phyloP scores from a whole-genome alignment of 305 asterid species.

The Andrographis paniculata region DNA sequence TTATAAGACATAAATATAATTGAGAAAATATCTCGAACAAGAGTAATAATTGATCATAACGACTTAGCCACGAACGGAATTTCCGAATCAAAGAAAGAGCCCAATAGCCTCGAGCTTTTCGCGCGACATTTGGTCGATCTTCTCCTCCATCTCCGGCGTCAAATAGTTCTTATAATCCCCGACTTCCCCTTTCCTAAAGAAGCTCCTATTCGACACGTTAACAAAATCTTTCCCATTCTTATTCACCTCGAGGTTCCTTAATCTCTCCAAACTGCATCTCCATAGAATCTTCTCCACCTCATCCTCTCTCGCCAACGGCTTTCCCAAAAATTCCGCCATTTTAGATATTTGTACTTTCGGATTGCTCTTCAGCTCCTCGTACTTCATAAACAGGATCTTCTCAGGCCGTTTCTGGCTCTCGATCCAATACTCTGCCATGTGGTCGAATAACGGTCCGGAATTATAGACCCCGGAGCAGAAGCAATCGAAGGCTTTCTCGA shows the following conservation, averaged over 20 bases:
- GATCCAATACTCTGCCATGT: conserved; percentile 36
- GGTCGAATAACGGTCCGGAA: conserved; percentile 39
- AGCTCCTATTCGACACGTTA: conserved; percentile 30
- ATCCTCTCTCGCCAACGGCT: conserved; percentile 23
- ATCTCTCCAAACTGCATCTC: conserved; percentile 44
- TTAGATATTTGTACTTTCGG: conserved; percentile 29
- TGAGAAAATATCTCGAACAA: too few relatives aligned
- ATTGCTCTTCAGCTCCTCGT: conserved; percentile 35
- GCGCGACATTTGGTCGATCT: conserved; percentile 15
- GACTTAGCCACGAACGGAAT: too few relatives aligned
- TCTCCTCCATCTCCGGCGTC: conserved; percentile 26
- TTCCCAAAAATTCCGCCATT: conserved; percentile 39
- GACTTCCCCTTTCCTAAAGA: conserved; percentile 46
- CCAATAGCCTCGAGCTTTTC: conserved; percentile 21
- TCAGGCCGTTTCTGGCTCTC: conserved; percentile 33
- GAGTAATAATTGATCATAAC: too few relatives aligned
- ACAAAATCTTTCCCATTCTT: conserved; percentile 23
- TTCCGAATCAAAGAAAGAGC: conserved; percentile 20
- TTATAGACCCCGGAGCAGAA: conserved; percentile 36
- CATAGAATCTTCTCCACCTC: conserved; percentile 29
- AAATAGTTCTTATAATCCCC: conserved; percentile 50
- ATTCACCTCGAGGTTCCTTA: conserved; percentile 40
- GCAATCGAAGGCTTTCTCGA: conserved; percentile 37
- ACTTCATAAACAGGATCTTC: conserved; percentile 40
- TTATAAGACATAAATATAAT: too few relatives aligned